Evolutionary conservation across 257 asterid species (phyloP), one percentile per base, ranked within the genome.

Genomic region (Solanum virginianum): DNA sequence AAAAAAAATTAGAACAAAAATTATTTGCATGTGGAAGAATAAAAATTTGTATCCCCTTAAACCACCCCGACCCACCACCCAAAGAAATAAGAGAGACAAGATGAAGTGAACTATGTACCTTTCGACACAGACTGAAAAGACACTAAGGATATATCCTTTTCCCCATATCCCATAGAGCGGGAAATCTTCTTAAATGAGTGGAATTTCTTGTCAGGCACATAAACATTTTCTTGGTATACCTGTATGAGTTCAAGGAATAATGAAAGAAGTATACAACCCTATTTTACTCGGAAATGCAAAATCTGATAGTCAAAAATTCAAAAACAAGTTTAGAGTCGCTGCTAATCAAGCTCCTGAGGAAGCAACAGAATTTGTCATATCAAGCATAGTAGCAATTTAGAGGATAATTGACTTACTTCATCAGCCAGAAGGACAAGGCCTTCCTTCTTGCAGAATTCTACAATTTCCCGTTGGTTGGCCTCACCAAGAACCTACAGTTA

Each of bases 361-460:
- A 72, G 29, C 55, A 51, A 43, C 15, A 7, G 51, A 53, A 75
- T 53, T 56, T 54, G 22, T 11, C 29, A 57, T n/a, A 69, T 39
- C 39, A 65, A 75, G 12, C n/a, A 57, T 51, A 87, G 55, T 56
- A 83, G 43, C 4, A 26, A 24, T 20, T 53, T 54, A 71, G 88
- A 36, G 72, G 20, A 32, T 68, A 80, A 85, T 79, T 62, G 22
- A 84, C 49, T 88, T 87, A 97, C 99, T 95, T 97, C 99, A 85
- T 97, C 99, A 15, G 99, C 99, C 88, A 97, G 88, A 87, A 97
- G 99, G 89, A 95, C 98, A 49, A 97, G 98, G n/a, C 97, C 95
- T 93, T 97, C 99, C 83, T 91, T 88, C 95, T 90, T 95, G 93
- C 99, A 95, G 95, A 97, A 97, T 56, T 92, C 96, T 86, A 97